Conservation (phyloP, 108 stramenopile species). For the Schizochytrium sp. region DNA sequence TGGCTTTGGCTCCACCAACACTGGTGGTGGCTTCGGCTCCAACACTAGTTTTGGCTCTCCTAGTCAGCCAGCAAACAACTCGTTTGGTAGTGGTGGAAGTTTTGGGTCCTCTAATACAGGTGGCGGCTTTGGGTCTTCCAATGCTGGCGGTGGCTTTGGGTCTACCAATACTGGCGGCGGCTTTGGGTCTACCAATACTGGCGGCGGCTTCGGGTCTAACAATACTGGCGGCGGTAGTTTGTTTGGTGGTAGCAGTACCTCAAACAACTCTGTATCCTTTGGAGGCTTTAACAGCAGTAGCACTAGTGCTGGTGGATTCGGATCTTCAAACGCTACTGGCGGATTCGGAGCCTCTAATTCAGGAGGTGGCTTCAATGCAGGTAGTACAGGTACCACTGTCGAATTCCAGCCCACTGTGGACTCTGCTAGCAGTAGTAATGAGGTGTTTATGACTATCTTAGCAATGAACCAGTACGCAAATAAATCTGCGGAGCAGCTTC, state of each 20-base stretch:
- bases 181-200: constrained; percentile 20
- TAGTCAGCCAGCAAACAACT: too few species aligned
- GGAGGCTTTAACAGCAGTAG: not conserved
- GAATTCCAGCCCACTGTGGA: constrained; percentile 74
- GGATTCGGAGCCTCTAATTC: not conserved
- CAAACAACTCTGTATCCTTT: not conserved
- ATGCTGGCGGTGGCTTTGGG: not conserved
- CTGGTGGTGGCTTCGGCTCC: not conserved
- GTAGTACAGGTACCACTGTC: constrained; percentile 71
- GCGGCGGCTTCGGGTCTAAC: constrained; percentile 41
- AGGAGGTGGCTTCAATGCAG: not conserved
- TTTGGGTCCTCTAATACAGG: too few species aligned
- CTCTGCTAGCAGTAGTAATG: constrained; percentile 80
- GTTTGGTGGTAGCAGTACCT: constrained; percentile 14
- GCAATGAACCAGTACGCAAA: constrained; percentile 86
- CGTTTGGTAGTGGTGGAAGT: too few species aligned
- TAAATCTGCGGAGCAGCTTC: constrained; percentile 89
- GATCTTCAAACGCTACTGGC: not conserved
- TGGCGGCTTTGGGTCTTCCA: not conserved
- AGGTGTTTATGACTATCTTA: constrained; percentile 85
- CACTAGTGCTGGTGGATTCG: not conserved
- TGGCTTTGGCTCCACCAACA: not conserved
- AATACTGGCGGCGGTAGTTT: constrained; percentile 30
- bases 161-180: constrained; percentile 34
- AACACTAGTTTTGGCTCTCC: not conserved